Conservation (phyloP, 441 rosid genomes). For the Syzygium malaccense region DNA sequence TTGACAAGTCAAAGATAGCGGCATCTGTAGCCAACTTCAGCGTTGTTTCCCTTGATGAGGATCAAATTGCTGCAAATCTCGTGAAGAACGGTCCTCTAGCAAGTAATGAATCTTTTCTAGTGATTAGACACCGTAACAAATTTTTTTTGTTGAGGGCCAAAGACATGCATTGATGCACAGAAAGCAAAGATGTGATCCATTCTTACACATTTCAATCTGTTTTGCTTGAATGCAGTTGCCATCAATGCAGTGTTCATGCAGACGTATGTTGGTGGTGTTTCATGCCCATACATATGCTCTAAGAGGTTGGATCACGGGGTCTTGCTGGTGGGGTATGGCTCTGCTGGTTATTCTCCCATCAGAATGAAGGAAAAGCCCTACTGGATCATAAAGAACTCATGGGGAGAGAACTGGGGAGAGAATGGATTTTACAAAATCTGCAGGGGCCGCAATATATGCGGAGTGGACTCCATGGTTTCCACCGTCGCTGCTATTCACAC, state of each 20-base stretch:
- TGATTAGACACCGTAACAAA: not conserved
- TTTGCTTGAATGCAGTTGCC: slow-evolving; percentile 8
- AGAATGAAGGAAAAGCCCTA: slow-evolving; percentile 11
- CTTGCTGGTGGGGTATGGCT: slow-evolving; percentile 12
- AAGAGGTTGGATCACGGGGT: slow-evolving; percentile 12
- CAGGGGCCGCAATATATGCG: slow-evolving; percentile 10
- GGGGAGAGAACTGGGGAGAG: slow-evolving; percentile 15
- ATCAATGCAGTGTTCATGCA: slow-evolving; percentile 16
- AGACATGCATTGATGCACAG: not conserved
- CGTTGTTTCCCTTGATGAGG: slow-evolving; percentile 4
- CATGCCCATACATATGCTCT: slow-evolving; percentile 12
- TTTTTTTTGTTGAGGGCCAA: not conserved
- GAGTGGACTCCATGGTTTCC: slow-evolving; percentile 16
- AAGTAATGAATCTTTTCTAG: not conserved
- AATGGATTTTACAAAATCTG: slow-evolving; percentile 12
- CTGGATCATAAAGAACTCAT: slow-evolving; percentile 16
- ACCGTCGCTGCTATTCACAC: slow-evolving; percentile 1
- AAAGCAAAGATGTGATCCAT: not conserved
- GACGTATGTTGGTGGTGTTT: slow-evolving; percentile 11
- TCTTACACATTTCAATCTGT: not conserved
- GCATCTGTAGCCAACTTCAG: slow-evolving; percentile 12
- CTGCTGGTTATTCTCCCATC: slow-evolving; percentile 3
- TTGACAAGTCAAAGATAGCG: slow-evolving; percentile 8
- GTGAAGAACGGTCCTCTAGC: slow-evolving; percentile 12
- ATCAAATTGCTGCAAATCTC: slow-evolving; percentile 11